Evolutionary conservation across 371 early-diverging fungal species (phyloP).

Genomic region (Mortierella sp.): DNA sequence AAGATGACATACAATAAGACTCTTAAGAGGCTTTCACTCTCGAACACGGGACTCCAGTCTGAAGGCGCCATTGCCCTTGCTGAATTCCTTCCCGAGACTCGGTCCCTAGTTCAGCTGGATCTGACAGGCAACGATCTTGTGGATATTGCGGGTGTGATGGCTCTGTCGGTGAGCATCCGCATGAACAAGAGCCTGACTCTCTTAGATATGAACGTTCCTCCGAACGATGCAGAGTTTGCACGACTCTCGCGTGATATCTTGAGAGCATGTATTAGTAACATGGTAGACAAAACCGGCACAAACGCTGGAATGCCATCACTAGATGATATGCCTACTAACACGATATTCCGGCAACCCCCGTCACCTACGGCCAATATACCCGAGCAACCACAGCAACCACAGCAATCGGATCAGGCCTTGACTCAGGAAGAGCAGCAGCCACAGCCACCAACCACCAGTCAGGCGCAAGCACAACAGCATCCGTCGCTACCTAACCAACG

Average conservation of each 20-base stretch:
- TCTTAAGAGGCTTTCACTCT: conserved; percentile 69
- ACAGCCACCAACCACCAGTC: conserved; percentile 11
- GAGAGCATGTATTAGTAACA: conserved; percentile 73
- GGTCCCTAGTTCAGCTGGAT: conserved; percentile 71
- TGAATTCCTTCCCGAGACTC: conserved; percentile 83
- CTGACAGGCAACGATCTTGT: conserved; percentile 78
- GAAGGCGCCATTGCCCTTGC: conserved; percentile 80
- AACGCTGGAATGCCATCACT: conserved; percentile 32
- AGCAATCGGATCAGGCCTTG: no score
- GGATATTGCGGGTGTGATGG: conserved; percentile 82
- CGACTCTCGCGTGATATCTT: conserved; percentile 75
- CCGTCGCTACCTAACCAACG: no score
- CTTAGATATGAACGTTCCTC: conserved; percentile 78
- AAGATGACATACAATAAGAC: conserved; percentile 73
- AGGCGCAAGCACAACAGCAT: no score
- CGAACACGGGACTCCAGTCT: conserved; percentile 61
- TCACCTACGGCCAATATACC: conserved; percentile 44
- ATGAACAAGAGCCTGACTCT: conserved; percentile 76
- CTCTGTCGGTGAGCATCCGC: conserved; percentile 76
- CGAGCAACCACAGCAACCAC: conserved; percentile 8
- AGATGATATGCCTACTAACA: conserved; percentile 35
- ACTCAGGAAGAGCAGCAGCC: no score
- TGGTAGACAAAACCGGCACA: conserved; percentile 58
- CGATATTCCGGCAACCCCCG: conserved; percentile 45
- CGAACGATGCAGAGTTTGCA: conserved; percentile 73